Evolutionary conservation across 345 rosid genomes (phyloP), one percentile per base, ranked within the genome.

Genomic region (Ceriops tagal): DNA sequence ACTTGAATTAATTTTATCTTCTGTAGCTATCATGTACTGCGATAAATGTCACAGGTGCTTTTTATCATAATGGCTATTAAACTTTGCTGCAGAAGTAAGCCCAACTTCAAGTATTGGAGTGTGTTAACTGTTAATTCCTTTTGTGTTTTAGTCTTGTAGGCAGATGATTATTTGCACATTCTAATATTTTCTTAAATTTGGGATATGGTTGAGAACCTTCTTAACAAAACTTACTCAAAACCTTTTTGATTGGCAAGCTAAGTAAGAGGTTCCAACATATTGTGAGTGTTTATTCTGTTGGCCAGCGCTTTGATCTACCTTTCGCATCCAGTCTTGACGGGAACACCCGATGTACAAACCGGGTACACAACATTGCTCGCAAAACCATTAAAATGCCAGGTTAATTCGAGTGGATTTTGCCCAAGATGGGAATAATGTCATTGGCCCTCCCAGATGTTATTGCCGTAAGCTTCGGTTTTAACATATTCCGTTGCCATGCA

Each of bases 381-480:
- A 11, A 13, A 39, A 43, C 47, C 13, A 43, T 11, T 11, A 10
- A 43, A 43, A 43, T 11, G 47, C 16, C 47, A 11, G 47, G 47
- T 43, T 11, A 11, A 13, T 11, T 43, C 47, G 16, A 43, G 16
- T 11, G 16, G 47, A 43, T 43, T 43, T 2, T 43, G 47, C 3
- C 47, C 47, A 11, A 11, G 3, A 11, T 43, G 16, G 47, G 13
- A 13, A 3, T 1, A 43, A 19, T 46, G 65, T 80, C 73, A 70
- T 73, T 64, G 59, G 10, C 58, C 75, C 75, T 72, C 57, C 66
- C 55, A n/a, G 66, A 76, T 76, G 43, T 72, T 60, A 64, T 62
- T 66, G 69, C 79, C 59, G 67, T 60, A 65, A 52, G 58, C 46
- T 67, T 57, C 1, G 47, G 47, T 37, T 39, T 39, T 15, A 39